Evolutionary conservation across 331 rosid species (phyloP).

Genomic region (Rosa hybrid): DNA sequence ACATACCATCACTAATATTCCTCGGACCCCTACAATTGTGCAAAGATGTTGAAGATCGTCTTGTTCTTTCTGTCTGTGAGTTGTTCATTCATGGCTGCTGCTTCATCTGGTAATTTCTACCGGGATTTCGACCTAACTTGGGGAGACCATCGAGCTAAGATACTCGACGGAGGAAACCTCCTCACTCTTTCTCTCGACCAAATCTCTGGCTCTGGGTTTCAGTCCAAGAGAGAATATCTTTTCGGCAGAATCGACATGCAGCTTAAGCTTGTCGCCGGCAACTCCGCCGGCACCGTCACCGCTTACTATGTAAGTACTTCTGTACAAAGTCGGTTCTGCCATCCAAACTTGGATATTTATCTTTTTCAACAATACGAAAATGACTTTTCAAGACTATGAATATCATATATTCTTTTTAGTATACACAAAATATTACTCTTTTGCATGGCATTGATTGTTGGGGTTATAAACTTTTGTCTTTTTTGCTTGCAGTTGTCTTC

Average conservation of each 20-base stretch:
- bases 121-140: constrained; percentile 28
- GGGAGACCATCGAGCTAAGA: constrained; percentile 35
- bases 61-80: constrained; percentile 3
- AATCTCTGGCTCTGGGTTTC: constrained; percentile 38
- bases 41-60: neutral
- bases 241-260: constrained; percentile 42
- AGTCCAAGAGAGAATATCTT: constrained; percentile 31
- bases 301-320: constrained; percentile 30
- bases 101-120: constrained; percentile 24
- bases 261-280: constrained; percentile 39
- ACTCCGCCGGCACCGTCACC: constrained; percentile 45
- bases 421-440: neutral
- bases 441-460: neutral
- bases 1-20: neutral
- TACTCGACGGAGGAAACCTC: constrained; percentile 27
- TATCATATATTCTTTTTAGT: neutral
- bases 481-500: constrained; percentile 31
- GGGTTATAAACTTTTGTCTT: neutral
- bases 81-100: constrained; percentile 7
- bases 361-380: neutral
- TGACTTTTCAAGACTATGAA: neutral
- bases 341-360: neutral
- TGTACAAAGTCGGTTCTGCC: neutral
- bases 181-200: constrained; percentile 35
- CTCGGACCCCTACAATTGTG: neutral